Base-by-base conservation (phyloP, 371 early-diverging fungal genomes). In the Zancudomyces culisetae region DNA sequence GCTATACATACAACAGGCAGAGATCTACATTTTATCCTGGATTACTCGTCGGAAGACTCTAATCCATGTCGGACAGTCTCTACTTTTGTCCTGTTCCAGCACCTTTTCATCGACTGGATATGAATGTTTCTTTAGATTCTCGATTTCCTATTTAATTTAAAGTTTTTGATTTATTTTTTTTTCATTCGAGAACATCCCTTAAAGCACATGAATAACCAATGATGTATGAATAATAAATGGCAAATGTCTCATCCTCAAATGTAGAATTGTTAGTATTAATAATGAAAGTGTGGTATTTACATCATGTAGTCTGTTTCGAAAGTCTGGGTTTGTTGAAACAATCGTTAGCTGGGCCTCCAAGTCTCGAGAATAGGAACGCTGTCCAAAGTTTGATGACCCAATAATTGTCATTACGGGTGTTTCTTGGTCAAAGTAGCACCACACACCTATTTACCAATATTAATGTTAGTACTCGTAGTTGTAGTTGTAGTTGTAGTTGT, bases 381-480 rank as follows among this genome's bases (percentile, higher is more conserved):
- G 77, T 0, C 90, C 89, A 69, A 83, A 90, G 64, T 95, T 96
- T 13, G 89, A 81, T 0, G 92, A 91, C 3, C 95, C 95, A 52
- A 94, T 79, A 61, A 83, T 77, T 1, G 91, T 86, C 56, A 84
- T 41, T 21, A 62, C 63, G 24, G 84, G 84, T 43, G 60, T 47
- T 3, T 42, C 49, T 41, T 69, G 56, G 24, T 64, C 57, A 28
- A 72, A 46, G 43, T 61, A 71, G 15, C 70, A 68, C 78, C 78
- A 81, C 6, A 80, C 53, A 8, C 79, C 78, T 48, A 48, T n/a
- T n/a, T n/a, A n/a, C n/a, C n/a, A n/a, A n/a, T n/a, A n/a, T n/a
- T n/a, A n/a, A n/a, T n/a, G n/a, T n/a, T n/a, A n/a, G n/a, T n/a
- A n/a, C n/a, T n/a, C n/a, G n/a, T n/a, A n/a, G n/a, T n/a, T n/a